phyloP scores from a whole-genome alignment of 148 eudicot genomes.

The Chenopodium album region DNA sequence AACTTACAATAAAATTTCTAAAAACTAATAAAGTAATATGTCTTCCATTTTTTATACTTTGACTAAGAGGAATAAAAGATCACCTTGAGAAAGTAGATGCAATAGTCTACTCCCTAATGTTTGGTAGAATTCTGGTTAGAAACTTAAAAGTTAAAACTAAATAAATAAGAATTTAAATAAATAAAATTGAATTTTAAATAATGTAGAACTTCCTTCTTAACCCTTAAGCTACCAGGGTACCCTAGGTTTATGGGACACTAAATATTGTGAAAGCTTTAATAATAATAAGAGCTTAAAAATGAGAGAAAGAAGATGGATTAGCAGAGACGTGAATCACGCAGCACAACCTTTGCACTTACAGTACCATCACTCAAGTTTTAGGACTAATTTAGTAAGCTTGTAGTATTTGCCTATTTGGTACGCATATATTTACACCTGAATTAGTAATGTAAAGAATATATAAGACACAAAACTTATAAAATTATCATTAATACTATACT shows the following conservation, averaged over 20 bases:
- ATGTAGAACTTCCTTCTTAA: background rate
- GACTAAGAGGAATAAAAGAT: too few relatives aligned
- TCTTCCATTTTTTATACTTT: too few relatives aligned
- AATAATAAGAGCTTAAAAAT: background rate
- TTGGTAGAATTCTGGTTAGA: too few relatives aligned
- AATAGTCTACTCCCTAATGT: too few relatives aligned
- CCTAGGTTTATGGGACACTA: background rate
- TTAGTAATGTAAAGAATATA: background rate
- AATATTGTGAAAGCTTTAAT: background rate
- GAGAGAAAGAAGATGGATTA: conserved; percentile 6
- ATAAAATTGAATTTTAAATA: too few relatives aligned
- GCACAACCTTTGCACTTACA: background rate
- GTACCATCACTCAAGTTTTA: background rate
- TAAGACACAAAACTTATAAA: background rate
- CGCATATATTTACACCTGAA: background rate
- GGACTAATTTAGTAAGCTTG: too few relatives aligned
- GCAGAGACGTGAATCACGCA: conserved; percentile 5
- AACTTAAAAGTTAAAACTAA: too few relatives aligned
- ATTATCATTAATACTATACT: background rate
- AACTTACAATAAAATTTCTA: too few relatives aligned
- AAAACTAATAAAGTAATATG: too few relatives aligned
- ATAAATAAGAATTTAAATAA: too few relatives aligned
- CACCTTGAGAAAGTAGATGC: too few relatives aligned
- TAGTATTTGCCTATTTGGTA: background rate
- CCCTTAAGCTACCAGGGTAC: background rate